Base-by-base conservation (phyloP, 257 asterid genomes). In the Capsicum rhomboideum region DNA sequence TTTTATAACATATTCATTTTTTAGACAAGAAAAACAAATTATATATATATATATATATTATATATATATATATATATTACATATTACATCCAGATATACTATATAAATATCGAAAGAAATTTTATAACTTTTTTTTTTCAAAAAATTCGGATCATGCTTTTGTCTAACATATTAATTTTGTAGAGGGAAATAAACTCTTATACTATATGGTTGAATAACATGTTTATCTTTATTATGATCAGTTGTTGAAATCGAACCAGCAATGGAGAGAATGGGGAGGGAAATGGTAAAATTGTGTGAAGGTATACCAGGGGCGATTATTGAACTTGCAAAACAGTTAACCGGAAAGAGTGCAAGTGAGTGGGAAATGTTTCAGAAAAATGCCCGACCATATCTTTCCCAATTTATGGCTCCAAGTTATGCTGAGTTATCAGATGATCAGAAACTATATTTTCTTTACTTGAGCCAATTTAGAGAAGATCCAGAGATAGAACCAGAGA, bases 391-490 rank as follows among this genome's bases (percentile, higher is more conserved):
- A 14, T 5, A 49, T 40, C 2, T 53, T 8, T 28, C 56, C 2
- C 4, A 29, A 9, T 34, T 66, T 1, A 10, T 77, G 20, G 46
- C 34, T 23, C 20, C 16, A 20, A 69, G 75, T 63, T 90, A 87
- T 58, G 12, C 58, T 18, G 5, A 54, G 5, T 83, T 90, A 50
- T 52, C 84, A 1, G 28, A 59, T 54, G 37, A 64, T 0, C 42
- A 82, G 67, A 87, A 89, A 83, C 86, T 84, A 12, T 87, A 85
- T 42, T 85, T 89, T 40, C 87, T 86, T 2, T 88, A 86, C 34
- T 44, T 91, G 74, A 87, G 89, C 17, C 77, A 8, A 20, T 91
- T 89, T 21, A 87, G 88, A 0, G 9, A 52, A 18, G 87, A 79
- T 79, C 49, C 68, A 11, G 31, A 37, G 53, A 80, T 87, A 20